Evolutionary conservation across 2,329 filamentous ascomycete genomes (phyloP).

Genomic region (Coleophoma cylindrospora): DNA sequence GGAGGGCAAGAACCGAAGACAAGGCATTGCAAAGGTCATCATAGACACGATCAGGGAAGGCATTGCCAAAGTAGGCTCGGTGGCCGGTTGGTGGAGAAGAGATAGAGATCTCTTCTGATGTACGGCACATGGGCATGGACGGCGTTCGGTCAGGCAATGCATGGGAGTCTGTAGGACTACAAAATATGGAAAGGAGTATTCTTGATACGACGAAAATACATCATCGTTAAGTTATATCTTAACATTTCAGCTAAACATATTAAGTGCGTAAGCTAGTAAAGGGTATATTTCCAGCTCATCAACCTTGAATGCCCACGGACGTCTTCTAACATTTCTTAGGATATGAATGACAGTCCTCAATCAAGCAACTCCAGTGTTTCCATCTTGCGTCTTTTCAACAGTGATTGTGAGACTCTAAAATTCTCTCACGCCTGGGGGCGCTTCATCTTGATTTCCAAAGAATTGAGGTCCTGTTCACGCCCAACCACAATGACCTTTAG

Average conservation of each 20-base stretch:
- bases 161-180: not conserved
- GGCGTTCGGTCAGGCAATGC: not conserved
- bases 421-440: no score
- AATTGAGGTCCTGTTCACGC: constrained; percentile 15
- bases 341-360: no score
- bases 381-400: no score
- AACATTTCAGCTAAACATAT: no score
- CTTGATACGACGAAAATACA: no score
- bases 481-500: constrained; percentile 17
- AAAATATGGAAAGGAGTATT: not conserved
- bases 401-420: not conserved
- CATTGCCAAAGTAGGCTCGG: constrained; percentile 33
- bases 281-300: no score
- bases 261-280: no score
- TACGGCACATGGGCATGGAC: constrained; percentile 3
- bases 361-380: no score
- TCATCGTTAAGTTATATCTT: no score
- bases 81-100: constrained; percentile 23
- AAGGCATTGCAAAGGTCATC: constrained; percentile 62
- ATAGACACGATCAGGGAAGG: constrained; percentile 52
- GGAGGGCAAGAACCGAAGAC: constrained; percentile 44
- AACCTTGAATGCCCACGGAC: no score
- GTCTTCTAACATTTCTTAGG: no score
- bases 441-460: constrained; percentile 1
- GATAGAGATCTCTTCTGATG: constrained; percentile 21